phyloP scores from a whole-genome alignment of 169 alveolate genomes.

The Amoebophrya sp. region DNA sequence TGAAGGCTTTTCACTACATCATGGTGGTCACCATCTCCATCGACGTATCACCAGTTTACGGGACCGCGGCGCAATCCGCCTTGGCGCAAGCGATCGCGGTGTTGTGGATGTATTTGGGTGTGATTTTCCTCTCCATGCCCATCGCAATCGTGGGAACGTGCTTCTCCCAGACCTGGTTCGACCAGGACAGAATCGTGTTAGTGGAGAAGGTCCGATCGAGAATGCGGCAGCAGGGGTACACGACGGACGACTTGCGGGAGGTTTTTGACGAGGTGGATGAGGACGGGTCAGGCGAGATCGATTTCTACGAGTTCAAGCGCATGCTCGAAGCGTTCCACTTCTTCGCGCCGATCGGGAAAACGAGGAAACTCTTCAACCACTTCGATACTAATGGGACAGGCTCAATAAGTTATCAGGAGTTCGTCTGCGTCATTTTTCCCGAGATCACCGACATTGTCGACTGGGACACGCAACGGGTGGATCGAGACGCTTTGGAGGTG shows the following conservation, averaged over 20 bases:
- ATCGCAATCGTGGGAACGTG: conserved; percentile 5
- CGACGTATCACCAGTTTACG: neutral
- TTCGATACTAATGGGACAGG: neutral
- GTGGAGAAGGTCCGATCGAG: neutral
- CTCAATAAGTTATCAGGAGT: neutral
- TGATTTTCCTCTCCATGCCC: neutral
- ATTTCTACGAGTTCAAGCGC: conserved; percentile 23
- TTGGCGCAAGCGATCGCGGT: neutral
- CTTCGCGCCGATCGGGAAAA: conserved; percentile 9
- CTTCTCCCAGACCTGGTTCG: conserved; percentile 18
- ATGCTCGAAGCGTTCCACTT: conserved; percentile 5
- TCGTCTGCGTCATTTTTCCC: neutral
- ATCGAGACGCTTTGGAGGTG: neutral
- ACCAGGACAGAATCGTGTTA: neutral
- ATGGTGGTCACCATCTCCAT: neutral
- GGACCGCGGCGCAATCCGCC: neutral
- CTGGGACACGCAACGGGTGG: neutral
- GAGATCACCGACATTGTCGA: conserved; percentile 12
- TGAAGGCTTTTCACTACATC: conserved; percentile 4
- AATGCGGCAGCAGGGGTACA: conserved; percentile 23
- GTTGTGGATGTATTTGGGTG: conserved; percentile 5
- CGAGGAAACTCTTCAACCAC: conserved; percentile 5
- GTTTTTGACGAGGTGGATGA: conserved; percentile 6
- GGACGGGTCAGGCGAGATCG: neutral
- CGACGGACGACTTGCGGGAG: conserved; percentile 21